phyloP scores from a whole-genome alignment of 768 basidiomycete genomes.

The Pholiota microspora region DNA sequence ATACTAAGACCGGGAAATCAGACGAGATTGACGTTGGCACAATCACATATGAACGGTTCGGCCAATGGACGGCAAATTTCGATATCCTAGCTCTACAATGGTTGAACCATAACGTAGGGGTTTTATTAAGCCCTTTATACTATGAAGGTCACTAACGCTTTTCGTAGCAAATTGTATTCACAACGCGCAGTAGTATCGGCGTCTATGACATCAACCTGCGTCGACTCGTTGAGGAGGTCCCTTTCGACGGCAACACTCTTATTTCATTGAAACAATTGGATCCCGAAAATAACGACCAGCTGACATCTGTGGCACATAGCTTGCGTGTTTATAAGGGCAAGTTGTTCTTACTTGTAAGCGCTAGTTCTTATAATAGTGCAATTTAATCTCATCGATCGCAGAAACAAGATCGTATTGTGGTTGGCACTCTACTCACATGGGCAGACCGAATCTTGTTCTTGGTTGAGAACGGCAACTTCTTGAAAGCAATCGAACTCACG shows the following conservation, averaged over 20 bases:
- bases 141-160: constrained; percentile 8
- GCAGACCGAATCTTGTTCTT: constrained; percentile 85
- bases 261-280: constrained; percentile 34
- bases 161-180: constrained; percentile 63
- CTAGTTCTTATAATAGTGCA: background rate
- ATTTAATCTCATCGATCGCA: constrained; percentile 8
- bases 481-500: constrained; percentile 85
- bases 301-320: constrained; percentile 58
- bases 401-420: constrained; percentile 67
- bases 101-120: constrained; percentile 84
- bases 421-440: constrained; percentile 91
- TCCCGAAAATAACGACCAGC: constrained; percentile 39
- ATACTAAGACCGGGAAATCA: constrained; percentile 58
- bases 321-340: constrained; percentile 86
- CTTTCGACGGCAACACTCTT: constrained; percentile 55
- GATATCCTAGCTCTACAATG: constrained; percentile 78
- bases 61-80: constrained; percentile 58
- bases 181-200: constrained; percentile 56
- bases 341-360: constrained; percentile 81
- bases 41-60: constrained; percentile 59
- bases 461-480: constrained; percentile 84
- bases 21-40: constrained; percentile 60
- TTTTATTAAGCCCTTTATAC: constrained; percentile 17
- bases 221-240: constrained; percentile 59
- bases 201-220: constrained; percentile 65